phyloP scores from a whole-genome alignment of 2,329 filamentous ascomycete species.

The Colletotrichum sp. region DNA sequence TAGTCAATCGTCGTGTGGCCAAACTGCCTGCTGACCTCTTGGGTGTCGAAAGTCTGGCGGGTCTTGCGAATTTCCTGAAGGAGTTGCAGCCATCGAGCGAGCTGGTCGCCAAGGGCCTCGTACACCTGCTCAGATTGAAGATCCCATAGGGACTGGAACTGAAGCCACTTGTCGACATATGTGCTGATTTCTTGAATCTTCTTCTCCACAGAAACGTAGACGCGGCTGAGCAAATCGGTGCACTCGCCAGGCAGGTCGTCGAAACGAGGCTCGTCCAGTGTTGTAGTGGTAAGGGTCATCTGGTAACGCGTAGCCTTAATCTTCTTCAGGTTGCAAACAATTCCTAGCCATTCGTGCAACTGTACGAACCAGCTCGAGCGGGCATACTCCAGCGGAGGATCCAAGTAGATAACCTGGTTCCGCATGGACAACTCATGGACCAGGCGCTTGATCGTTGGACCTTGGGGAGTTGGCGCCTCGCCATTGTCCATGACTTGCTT shows the following conservation, averaged over 20 bases:
- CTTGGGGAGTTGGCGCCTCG: slow-evolving; percentile 53
- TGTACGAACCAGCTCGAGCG: slow-evolving; percentile 93
- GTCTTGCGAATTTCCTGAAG: slow-evolving; percentile 98
- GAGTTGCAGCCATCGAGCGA: slow-evolving; percentile 91
- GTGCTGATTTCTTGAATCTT: slow-evolving; percentile 80
- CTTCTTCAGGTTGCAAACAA: slow-evolving; percentile 90
- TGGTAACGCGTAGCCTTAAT: slow-evolving; percentile 96
- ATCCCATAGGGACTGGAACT: slow-evolving; percentile 98
- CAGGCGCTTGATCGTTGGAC: slow-evolving; percentile 73
- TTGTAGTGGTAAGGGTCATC: slow-evolving; percentile 76
- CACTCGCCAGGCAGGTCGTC: slow-evolving; percentile 85
- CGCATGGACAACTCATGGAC: slow-evolving; percentile 96
- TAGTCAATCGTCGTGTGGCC: slow-evolving; percentile 96
- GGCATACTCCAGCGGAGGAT: slow-evolving; percentile 90
- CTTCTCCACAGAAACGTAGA: slow-evolving; percentile 83
- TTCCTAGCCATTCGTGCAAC: slow-evolving; percentile 90
- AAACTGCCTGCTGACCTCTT: slow-evolving; percentile 90
- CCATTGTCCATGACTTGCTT: slow-evolving; percentile 50
- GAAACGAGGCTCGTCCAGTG: slow-evolving; percentile 75
- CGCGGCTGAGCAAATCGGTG: slow-evolving; percentile 76
- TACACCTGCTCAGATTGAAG: slow-evolving; percentile 96
- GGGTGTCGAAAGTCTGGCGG: slow-evolving; percentile 95
- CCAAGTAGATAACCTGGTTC: slow-evolving; percentile 96
- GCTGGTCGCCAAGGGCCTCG: slow-evolving; percentile 86
- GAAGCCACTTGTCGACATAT: slow-evolving; percentile 97